Base-by-base conservation (phyloP, 495 filamentous ascomycete genomes). In the Penicillium silybi region DNA sequence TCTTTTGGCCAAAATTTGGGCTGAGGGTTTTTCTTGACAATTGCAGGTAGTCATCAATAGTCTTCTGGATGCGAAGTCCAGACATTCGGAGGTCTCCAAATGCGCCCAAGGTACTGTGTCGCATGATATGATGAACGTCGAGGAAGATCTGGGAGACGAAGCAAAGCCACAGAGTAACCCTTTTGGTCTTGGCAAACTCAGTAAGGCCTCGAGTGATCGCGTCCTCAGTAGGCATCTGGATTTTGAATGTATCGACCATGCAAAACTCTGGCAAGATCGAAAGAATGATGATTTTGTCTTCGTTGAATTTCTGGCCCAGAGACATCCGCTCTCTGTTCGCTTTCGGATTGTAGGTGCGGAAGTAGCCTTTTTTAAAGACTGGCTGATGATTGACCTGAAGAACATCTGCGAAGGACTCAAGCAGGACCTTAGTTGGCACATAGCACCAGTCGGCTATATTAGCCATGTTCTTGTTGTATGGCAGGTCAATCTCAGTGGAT, bases 101-200 rank as follows among this genome's bases (percentile, higher is more conserved):
- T 50, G 62, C 59, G 52, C 59, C 37, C 26, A 54, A 17, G 23
- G 49, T 45, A 34, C 50, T 61, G 58, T 65, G 41, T 19, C 64
- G 59, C 50, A 62, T 62, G 46, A 59, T 42, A 40, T 70, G 67
- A 59, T 68, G 61, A 52, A 70, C 59, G 35, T 70, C 65, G 26
- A 72, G 63, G 34, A 66, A 53, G 40, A 67, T 59, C 44, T 68
- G 65, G 15, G 61, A 57, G 42, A 58, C 63, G 26, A 70, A 70
- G 38, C 51, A 59, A 43, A 70, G 65, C 63, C 63, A 70, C 3
- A 58, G 16, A 44, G 44, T 57, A 17, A 63, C 57, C 42, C 50
- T 57, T 52, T 68, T 61, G 26, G 61, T 64, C 32, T 57, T 57
- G 32, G 22, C 19, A 57, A 61, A 65, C 35, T 67, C 59, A 46